phyloP scores from a whole-genome alignment of 768 basidiomycete species.

The Panaeolus papilionaceus region DNA sequence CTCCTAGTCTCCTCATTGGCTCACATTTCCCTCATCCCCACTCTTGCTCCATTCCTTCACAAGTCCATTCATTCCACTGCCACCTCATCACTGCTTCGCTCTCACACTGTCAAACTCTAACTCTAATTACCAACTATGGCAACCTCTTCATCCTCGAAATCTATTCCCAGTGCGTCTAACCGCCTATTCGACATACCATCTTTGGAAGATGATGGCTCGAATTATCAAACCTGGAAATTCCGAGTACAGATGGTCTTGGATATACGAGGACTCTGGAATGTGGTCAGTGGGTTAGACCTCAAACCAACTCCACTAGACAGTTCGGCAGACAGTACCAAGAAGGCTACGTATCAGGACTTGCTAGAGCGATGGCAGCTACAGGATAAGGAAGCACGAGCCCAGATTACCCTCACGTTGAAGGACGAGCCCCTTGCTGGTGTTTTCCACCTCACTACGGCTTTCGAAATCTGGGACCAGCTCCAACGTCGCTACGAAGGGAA shows the following conservation, averaged over 20 bases:
- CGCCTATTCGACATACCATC: not conserved
- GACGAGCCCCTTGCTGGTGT: slow-evolving; percentile 26
- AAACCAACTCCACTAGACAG: not conserved
- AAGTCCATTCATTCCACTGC: not conserved
- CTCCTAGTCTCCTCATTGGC: no score
- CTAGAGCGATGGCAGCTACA: slow-evolving; percentile 9
- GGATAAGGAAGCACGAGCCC: slow-evolving; percentile 24
- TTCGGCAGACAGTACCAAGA: not conserved
- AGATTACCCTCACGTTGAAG: slow-evolving; percentile 26
- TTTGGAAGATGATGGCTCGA: not conserved
- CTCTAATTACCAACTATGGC: not conserved
- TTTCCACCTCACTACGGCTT: slow-evolving; percentile 20
- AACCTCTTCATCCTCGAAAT: not conserved
- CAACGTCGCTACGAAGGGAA: slow-evolving; percentile 25
- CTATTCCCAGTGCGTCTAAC: not conserved
- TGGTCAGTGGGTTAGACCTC: slow-evolving; percentile 14
- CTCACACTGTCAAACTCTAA: not conserved
- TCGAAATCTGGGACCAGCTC: slow-evolving; percentile 25
- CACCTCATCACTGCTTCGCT: not conserved
- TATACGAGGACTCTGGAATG: not conserved
- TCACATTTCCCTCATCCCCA: not conserved
- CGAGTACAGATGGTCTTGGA: not conserved
- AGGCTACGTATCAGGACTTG: not conserved
- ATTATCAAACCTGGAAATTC: not conserved
- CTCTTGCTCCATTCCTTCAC: not conserved